Evolutionary conservation across 106 monocot species (phyloP), one percentile per base, ranked within the genome.

Genomic region (Dendrobium huoshanense): DNA sequence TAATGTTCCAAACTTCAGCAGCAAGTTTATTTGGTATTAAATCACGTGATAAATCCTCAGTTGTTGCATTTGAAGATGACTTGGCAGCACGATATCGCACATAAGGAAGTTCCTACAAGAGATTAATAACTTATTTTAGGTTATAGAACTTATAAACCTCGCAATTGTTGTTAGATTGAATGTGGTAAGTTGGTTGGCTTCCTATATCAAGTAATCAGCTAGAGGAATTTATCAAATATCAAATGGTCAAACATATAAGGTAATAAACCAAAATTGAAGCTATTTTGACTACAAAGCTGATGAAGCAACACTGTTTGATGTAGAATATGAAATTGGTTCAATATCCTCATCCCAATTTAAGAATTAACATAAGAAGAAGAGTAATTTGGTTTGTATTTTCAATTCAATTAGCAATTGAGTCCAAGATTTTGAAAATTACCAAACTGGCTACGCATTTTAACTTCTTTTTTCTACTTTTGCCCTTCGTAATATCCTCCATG

Each of bases 21-120:
- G 93, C 93, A 67, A 93, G 85, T 81, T 88, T 90, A 73, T 83
- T 84, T 20, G 93, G 90, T 40, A 90, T 81, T 80, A 90, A 79
- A 72, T 90, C 88, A 65, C 81, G 87, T 7, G 54, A 61, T 58
- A 79, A 81, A n/a, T 85, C 56, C 70, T 79, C 67, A 18, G 65
- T 20, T 29, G 86, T 81, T 67, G 81, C 78, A 85, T 87, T 88
- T 77, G 80, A 22, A 68, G 87, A 81, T 86, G 87, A 79, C 56
- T 90, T 93, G 22, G 87, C 87, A 73, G 88, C 87, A 81, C 84
- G 93, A 43, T 93, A 93, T 33, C 87, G 86, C 79, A 93, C 90
- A 79, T 81, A 73, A 77, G 93, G 93, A 84, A 93, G 81, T 84
- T 93, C 93, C 93, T 93, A 10, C 11, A 33, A 43, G 40, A 56